Evolutionary conservation across 1,284 basidiomycete species (phyloP), one percentile per base, ranked within the genome.

Genomic region (Ustilago esculenta): DNA sequence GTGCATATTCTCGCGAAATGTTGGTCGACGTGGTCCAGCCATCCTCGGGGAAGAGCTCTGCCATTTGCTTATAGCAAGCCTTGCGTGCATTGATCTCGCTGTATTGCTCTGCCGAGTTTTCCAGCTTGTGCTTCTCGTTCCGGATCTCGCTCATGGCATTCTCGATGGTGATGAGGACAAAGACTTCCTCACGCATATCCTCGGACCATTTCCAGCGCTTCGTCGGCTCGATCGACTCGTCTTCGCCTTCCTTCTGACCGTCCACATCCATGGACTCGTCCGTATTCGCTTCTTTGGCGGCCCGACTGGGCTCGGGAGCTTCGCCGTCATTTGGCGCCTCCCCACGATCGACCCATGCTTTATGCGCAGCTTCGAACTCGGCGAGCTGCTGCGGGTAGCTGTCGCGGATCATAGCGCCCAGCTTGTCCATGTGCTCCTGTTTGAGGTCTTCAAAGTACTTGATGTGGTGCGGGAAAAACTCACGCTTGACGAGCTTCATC

Each of bases 41-140:
- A 18, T 73, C 68, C 25, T 77, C 73, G 5, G 76, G 76, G 34
- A 76, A 74, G 7, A 77, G 56, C 30, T 75, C 72, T 18, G 49
- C 57, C 49, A 81, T 75, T 51, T 72, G 56, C 54, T 79, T 77
- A 71, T 81, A 81, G 37, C 76, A 55, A 12, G 69, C 56, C 37
- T 81, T 81, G 15, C 79, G 72, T 5, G 72, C 71, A 35, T 72
- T 77, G 59, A 81, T 76, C 47, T 80, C 73, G 70, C 75, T 77
- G 48, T 67, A 64, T 32, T 72, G 64, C 43, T 80, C 75, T 5
- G 65, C 48, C 35, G 71, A 55, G 27, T 72, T 74, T 39, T 81
- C 79, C 11, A 79, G 67, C 58, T 68, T 70, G 43, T 68, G 41
- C 58, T 81, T 81, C 42, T 81, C 79, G 50, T 75, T 77, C 8